Conservation (phyloP, 805 yeast genomes). For the Starmerella geochares region DNA sequence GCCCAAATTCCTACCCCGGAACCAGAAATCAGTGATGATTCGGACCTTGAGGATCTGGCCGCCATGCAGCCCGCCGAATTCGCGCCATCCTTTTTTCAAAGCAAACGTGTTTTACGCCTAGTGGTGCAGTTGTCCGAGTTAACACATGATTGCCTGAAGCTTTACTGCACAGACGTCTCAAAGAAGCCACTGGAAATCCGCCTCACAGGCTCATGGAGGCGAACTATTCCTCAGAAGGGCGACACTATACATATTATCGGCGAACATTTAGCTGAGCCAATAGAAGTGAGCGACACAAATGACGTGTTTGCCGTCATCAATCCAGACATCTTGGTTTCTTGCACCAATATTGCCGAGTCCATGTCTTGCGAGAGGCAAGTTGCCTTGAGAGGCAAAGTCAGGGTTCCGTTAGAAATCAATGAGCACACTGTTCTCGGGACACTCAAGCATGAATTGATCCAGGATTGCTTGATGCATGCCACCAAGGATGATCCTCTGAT, state of each 20-base stretch:
- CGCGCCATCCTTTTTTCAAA: constrained; percentile 11
- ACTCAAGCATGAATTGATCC: constrained; percentile 69
- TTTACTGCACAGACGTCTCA: constrained; percentile 9
- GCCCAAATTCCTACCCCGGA: constrained; percentile 2
- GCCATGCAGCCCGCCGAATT: constrained; percentile 9
- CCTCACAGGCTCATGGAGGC: constrained; percentile 26
- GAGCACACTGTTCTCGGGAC: constrained; percentile 69
- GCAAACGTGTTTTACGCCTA: constrained; percentile 11
- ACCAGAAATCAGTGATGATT: constrained; percentile 2
- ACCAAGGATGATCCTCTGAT: constrained; percentile 27
- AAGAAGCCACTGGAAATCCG: background rate
- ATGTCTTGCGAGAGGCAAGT: constrained; percentile 64
- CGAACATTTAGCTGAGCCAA: background rate
- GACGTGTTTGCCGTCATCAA: constrained; percentile 62
- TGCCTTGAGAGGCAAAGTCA: constrained; percentile 47
- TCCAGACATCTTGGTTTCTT: constrained; percentile 74
- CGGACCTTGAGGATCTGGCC: constrained; percentile 21
- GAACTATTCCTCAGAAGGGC: constrained; percentile 22
- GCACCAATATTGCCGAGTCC: constrained; percentile 72
- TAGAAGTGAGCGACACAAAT: constrained; percentile 43
- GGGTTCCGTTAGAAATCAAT: constrained; percentile 43
- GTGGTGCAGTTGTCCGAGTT: constrained; percentile 7
- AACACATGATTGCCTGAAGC: background rate
- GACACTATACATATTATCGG: constrained; percentile 30
- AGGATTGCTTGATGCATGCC: constrained; percentile 38